phyloP scores from a whole-genome alignment of 2,329 filamentous ascomycete species.

The Elsinoe arachidis region DNA sequence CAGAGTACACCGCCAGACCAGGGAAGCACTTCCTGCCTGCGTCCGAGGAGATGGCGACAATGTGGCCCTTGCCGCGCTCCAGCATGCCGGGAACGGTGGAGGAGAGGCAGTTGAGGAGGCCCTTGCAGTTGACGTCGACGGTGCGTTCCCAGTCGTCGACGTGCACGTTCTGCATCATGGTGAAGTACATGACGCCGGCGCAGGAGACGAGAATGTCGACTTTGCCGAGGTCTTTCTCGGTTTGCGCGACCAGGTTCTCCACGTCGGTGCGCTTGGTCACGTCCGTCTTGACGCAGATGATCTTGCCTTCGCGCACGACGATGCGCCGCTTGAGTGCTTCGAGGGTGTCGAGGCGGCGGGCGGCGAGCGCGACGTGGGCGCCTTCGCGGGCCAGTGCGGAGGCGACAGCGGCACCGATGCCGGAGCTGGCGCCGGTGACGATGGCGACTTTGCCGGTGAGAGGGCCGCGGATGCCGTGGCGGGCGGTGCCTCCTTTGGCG shows the following conservation, averaged over 20 bases:
- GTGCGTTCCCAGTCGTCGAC: slow-evolving; percentile 72
- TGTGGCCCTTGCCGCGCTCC: slow-evolving; percentile 57
- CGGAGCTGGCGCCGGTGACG: slow-evolving; percentile 70
- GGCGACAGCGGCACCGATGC: slow-evolving; percentile 69
- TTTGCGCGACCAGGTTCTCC: slow-evolving; percentile 52
- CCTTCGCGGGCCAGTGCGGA: slow-evolving; percentile 61
- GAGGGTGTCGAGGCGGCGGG: slow-evolving; percentile 60
- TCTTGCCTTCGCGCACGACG: slow-evolving; percentile 50
- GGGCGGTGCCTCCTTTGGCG: slow-evolving; percentile 36
- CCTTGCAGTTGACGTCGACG: slow-evolving; percentile 81
- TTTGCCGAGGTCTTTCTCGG: slow-evolving; percentile 56
- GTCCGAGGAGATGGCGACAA: slow-evolving; percentile 75
- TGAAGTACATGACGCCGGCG: slow-evolving; percentile 82
- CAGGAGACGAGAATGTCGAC: slow-evolving; percentile 73
- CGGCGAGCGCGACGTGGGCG: slow-evolving; percentile 62
- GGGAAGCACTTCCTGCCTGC: slow-evolving; percentile 76
- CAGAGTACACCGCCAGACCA: slow-evolving; percentile 72
- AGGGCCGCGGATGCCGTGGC: slow-evolving; percentile 45
- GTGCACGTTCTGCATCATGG: slow-evolving; percentile 71
- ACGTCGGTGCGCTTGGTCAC: slow-evolving; percentile 61
- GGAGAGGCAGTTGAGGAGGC: slow-evolving; percentile 63
- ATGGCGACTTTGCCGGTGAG: slow-evolving; percentile 63
- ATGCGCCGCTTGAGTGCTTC: slow-evolving; percentile 58
- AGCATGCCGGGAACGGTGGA: slow-evolving; percentile 65
- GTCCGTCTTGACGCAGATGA: slow-evolving; percentile 62